These are phyloP conservation scores for Botrytis hyacinthi DNA, from an alignment of 2,329 filamentous ascomycete genomes.

Conservation along the genomic window DNA sequence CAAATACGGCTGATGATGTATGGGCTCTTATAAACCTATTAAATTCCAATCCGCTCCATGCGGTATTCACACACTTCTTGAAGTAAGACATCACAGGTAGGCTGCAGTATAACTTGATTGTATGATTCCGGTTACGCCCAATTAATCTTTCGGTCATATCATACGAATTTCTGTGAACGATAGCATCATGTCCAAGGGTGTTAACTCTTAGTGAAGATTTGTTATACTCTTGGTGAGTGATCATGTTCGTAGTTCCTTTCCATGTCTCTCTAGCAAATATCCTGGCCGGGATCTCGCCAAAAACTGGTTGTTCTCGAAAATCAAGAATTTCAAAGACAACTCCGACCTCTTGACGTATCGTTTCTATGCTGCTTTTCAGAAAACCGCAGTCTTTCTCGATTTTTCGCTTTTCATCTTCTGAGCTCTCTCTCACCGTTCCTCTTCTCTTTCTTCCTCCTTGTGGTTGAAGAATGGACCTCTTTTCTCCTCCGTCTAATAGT, in stretches of 20 bases:
- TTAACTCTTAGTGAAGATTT: not conserved
- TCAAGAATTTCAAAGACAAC: not conserved
- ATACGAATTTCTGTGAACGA: not conserved
- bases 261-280: not conserved
- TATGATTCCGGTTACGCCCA: not conserved
- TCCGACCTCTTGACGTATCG: not conserved
- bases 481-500: not conserved
- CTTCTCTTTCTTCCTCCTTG: not conserved
- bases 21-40: not conserved
- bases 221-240: not conserved
- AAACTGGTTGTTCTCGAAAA: not conserved
- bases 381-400: not conserved
- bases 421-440: too few relatives aligned
- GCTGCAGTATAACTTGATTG: not conserved
- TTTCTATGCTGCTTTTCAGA: not conserved
- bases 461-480: not conserved
- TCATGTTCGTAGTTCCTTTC: not conserved
- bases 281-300: not conserved
- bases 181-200: not conserved
- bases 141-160: not conserved
- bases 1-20: not conserved
- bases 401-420: not conserved
- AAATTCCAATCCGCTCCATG: not conserved
- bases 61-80: not conserved
- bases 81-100: not conserved